These are phyloP conservation scores for Tuber magnatum DNA, from an alignment of 495 filamentous ascomycete genomes.

Conservation along the genomic window DNA sequence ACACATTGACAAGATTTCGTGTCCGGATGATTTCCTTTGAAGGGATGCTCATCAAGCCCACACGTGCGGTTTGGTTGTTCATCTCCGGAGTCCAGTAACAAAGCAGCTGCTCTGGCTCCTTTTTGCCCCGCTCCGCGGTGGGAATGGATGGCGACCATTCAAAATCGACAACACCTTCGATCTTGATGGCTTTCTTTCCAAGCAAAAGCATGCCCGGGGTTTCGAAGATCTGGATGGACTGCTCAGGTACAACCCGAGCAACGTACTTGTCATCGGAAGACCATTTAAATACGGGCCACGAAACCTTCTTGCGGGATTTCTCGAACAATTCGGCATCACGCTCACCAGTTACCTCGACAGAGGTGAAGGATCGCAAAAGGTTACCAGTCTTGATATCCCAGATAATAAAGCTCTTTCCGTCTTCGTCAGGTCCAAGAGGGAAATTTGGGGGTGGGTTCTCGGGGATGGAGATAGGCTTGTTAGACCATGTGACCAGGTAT, in stretches of 20 bases:
- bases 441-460: constrained; percentile 64
- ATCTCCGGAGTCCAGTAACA: constrained; percentile 99
- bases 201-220: constrained; percentile 84
- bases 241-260: constrained; percentile 76
- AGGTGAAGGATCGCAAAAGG: constrained; percentile 83
- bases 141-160: constrained; percentile 87
- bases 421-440: constrained; percentile 75
- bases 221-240: constrained; percentile 91
- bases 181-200: constrained; percentile 81
- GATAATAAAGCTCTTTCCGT: constrained; percentile 97
- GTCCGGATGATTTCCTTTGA: constrained; percentile 88
- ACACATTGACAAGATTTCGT: constrained; percentile 93
- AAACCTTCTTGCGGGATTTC: constrained; percentile 80
- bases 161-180: constrained; percentile 94
- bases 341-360: constrained; percentile 54
- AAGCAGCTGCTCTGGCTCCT: constrained; percentile 73
- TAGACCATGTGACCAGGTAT: constrained; percentile 94
- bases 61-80: constrained; percentile 94
- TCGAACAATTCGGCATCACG: constrained; percentile 45
- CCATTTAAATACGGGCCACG: constrained; percentile 99
- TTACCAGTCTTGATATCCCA: constrained; percentile 93
- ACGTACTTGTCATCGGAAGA: constrained; percentile 95
- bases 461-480: constrained; percentile 79
- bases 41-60: constrained; percentile 91
- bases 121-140: constrained; percentile 63